Conservation (phyloP, 2,329 filamentous ascomycete genomes). For the Elsinoe arachidis region DNA sequence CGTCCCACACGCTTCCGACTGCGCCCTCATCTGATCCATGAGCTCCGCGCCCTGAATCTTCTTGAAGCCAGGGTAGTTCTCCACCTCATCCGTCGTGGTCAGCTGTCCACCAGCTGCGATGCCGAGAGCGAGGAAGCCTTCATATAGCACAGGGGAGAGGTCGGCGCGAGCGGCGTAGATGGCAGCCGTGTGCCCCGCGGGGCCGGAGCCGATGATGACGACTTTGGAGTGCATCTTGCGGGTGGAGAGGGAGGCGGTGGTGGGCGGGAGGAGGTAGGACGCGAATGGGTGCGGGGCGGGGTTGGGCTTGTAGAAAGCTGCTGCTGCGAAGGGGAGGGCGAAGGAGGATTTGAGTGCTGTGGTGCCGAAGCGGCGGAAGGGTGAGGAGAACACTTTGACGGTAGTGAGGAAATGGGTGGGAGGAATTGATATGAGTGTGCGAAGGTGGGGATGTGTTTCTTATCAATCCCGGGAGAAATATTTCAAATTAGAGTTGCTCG, state of each 20-base stretch:
- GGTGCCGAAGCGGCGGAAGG: slow-evolving; percentile 56
- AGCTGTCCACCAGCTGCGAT: slow-evolving; percentile 94
- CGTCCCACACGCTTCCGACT: slow-evolving; percentile 88
- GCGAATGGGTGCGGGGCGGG: slow-evolving; percentile 34
- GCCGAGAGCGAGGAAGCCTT: slow-evolving; percentile 95
- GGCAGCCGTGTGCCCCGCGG: slow-evolving; percentile 93
- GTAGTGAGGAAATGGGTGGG: slow-evolving; percentile 22
- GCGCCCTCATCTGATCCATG: slow-evolving; percentile 92
- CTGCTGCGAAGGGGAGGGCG: slow-evolving; percentile 61
- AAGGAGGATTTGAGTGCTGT: slow-evolving; percentile 62
- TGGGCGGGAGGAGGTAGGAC: slow-evolving; percentile 20
- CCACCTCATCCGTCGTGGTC: slow-evolving; percentile 95
- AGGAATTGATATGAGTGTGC: neutral
- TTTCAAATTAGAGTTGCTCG: slow-evolving; percentile 3
- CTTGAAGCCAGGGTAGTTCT: slow-evolving; percentile 96
- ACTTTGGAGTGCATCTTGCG: slow-evolving; percentile 86
- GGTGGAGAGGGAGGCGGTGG: slow-evolving; percentile 26
- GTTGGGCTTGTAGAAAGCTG: slow-evolving; percentile 49
- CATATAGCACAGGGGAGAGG: slow-evolving; percentile 88
- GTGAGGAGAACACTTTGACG: slow-evolving; percentile 90
- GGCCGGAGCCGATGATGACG: slow-evolving; percentile 73
- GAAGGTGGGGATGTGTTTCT: neutral
- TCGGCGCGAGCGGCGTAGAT: slow-evolving; percentile 94
- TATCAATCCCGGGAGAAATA: neutral
- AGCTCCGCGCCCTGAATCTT: slow-evolving; percentile 78